A percentile compares a stretch with the other conserved stretches of the same genome.
Conservation (phyloP, 2,329 filamentous ascomycete genomes). For the Diaporthe capsici region DNA sequence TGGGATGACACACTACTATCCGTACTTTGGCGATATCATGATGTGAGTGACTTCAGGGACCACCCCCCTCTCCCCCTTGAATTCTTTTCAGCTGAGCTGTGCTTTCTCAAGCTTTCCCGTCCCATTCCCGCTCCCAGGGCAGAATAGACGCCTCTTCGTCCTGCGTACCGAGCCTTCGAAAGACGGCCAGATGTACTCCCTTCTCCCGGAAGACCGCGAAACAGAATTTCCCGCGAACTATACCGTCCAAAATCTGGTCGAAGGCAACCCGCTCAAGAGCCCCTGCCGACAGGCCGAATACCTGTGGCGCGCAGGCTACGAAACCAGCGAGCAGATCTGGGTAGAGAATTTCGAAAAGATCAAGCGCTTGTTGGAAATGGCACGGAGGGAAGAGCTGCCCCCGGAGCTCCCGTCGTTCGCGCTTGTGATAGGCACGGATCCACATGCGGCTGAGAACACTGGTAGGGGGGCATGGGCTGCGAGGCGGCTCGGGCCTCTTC, state of each 20-base stretch:
- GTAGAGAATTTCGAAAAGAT: background rate
- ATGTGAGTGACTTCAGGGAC: background rate
- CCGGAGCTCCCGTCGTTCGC: background rate
- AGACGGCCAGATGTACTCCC: constrained; percentile 6
- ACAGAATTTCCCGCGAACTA: background rate
- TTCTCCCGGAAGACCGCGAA: background rate
- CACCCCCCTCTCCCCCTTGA: too few relatives aligned
- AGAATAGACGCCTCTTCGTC: background rate
- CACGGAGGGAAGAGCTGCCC: background rate
- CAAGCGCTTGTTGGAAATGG: background rate
- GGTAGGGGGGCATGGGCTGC: constrained; percentile 10
- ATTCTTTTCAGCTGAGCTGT: background rate
- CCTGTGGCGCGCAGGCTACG: background rate
- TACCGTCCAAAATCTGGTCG: background rate
- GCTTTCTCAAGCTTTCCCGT: background rate
- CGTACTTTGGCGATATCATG: constrained; percentile 15
- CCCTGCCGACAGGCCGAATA: background rate
- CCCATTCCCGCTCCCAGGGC: background rate
- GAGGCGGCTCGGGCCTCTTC: background rate
- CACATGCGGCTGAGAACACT: background rate
- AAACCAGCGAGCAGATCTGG: background rate
- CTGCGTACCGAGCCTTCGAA: constrained; percentile 16
- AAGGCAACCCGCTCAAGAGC: background rate
- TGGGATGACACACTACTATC: constrained; percentile 24
- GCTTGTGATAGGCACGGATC: background rate